These are phyloP conservation scores for Dryas drummondii DNA, from an alignment of 306 rosid species.

Conservation along the genomic window DNA sequence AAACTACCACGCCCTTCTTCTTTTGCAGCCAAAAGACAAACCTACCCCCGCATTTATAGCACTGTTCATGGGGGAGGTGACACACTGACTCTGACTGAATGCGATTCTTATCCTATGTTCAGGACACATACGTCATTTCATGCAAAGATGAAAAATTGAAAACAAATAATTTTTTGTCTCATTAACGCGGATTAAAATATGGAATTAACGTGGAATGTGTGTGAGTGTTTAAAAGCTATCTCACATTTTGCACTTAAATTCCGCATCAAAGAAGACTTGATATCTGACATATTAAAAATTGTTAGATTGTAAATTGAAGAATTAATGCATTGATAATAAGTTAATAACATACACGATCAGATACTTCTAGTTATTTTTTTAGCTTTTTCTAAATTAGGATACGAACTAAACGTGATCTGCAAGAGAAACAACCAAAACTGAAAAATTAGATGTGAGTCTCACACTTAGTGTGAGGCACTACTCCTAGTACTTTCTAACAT, in stretches of 20 bases:
- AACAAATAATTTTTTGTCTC: too few species aligned
- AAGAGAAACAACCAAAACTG: slow-evolving; percentile 8
- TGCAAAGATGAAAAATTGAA: too few species aligned
- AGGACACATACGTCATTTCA: slow-evolving; percentile 33
- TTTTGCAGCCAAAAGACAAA: slow-evolving; percentile 31
- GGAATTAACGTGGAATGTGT: too few species aligned
- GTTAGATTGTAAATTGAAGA: neutral
- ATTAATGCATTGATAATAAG: neutral
- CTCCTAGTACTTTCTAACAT: neutral
- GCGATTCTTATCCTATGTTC: neutral
- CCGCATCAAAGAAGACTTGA: too few species aligned
- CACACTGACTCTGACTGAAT: neutral
- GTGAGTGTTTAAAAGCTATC: too few species aligned
- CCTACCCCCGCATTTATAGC: slow-evolving; percentile 28
- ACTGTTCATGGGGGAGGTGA: neutral
- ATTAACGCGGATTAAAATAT: too few species aligned
- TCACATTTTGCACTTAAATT: too few species aligned
- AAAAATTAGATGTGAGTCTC: neutral
- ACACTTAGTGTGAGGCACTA: neutral
- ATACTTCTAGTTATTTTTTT: neutral
- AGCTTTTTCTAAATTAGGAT: too few species aligned
- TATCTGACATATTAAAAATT: neutral
- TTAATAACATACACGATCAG: too few species aligned
- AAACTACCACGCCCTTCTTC: neutral
- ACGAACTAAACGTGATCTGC: neutral